Evolutionary conservation across 257 asterid species (phyloP).

Genomic region (Thymus quinquecostatus): DNA sequence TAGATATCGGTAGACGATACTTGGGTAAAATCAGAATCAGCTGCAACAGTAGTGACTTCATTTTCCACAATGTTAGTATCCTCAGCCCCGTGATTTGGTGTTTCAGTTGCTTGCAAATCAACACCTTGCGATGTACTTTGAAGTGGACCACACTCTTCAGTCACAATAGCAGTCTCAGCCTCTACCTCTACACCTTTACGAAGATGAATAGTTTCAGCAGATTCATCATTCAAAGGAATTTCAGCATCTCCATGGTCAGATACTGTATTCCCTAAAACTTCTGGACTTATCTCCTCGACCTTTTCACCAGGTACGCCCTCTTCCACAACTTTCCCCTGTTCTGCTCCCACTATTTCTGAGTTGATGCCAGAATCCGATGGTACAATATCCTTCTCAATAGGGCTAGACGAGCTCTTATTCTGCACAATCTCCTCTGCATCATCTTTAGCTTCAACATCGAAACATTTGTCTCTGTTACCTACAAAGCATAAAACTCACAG

Average conservation of each 20-base stretch:
- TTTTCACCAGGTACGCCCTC: slow-evolving; percentile 37
- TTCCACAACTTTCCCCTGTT: slow-evolving; percentile 39
- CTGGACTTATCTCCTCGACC: slow-evolving; percentile 31
- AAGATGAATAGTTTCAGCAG: slow-evolving; percentile 28
- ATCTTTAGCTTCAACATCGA: slow-evolving; percentile 30
- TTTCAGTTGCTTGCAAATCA: slow-evolving; percentile 29
- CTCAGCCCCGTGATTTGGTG: slow-evolving; percentile 28
- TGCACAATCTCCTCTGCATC: slow-evolving; percentile 25
- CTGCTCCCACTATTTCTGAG: slow-evolving; percentile 27
- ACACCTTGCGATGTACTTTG: slow-evolving; percentile 34
- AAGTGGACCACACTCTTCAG: slow-evolving; percentile 32
- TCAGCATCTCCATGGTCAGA: slow-evolving; percentile 34
- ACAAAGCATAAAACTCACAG: slow-evolving; percentile 31
- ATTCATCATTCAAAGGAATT: slow-evolving; percentile 30
- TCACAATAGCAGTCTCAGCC: slow-evolving; percentile 27
- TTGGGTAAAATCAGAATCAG: slow-evolving; percentile 30
- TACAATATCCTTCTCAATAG: slow-evolving; percentile 32
- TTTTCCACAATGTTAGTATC: slow-evolving; percentile 14
- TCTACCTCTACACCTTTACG: slow-evolving; percentile 27
- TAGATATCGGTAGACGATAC: slow-evolving; percentile 24
- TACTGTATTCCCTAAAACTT: slow-evolving; percentile 29
- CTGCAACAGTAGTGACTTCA: slow-evolving; percentile 26
- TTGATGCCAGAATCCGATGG: slow-evolving; percentile 31
- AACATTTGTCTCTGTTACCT: slow-evolving; percentile 28
- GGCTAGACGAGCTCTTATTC: slow-evolving; percentile 24